Conservation (phyloP, 2,329 filamentous ascomycete genomes). For the Fusarium sp. region DNA sequence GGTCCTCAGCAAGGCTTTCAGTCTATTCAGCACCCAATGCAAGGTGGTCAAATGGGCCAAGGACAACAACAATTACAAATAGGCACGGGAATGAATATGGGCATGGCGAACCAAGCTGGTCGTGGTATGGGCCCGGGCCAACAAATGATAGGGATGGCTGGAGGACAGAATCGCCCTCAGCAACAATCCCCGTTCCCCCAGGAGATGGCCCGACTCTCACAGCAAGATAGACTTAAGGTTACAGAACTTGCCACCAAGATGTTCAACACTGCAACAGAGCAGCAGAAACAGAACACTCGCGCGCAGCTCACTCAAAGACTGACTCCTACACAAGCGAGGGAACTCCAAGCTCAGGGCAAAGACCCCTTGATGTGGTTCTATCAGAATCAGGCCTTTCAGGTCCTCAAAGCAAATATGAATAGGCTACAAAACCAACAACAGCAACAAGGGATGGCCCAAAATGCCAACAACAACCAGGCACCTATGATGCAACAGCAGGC, state of each 20-base stretch:
- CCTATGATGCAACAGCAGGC: conserved; percentile 60
- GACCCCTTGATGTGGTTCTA: conserved; percentile 66
- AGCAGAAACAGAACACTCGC: conserved; percentile 56
- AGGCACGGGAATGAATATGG: conserved; percentile 51
- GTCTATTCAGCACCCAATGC: conserved; percentile 71
- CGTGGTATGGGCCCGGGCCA: conserved; percentile 60
- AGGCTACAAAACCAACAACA: conserved; percentile 45
- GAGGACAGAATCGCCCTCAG: conserved; percentile 52
- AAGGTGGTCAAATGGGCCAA: conserved; percentile 65
- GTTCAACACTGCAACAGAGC: conserved; percentile 58
- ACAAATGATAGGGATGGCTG: conserved; percentile 56
- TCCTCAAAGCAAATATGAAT: conserved; percentile 51
- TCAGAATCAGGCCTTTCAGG: conserved; percentile 60
- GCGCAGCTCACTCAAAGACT: conserved; percentile 55
- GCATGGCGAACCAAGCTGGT: conserved; percentile 55
- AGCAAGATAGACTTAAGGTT: conserved; percentile 61
- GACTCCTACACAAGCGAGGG: conserved; percentile 59
- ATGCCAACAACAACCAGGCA: conserved; percentile 53
- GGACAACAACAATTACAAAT: conserved; percentile 52
- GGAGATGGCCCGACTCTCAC: conserved; percentile 57
- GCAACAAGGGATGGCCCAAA: conserved; percentile 52
- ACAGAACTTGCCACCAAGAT: conserved; percentile 60
- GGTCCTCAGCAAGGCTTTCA: conserved; percentile 68
- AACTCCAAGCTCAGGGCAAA: conserved; percentile 59
- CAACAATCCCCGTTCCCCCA: conserved; percentile 45